Conservation (phyloP, 495 filamentous ascomycete species). For the Neurospora sp. region DNA sequence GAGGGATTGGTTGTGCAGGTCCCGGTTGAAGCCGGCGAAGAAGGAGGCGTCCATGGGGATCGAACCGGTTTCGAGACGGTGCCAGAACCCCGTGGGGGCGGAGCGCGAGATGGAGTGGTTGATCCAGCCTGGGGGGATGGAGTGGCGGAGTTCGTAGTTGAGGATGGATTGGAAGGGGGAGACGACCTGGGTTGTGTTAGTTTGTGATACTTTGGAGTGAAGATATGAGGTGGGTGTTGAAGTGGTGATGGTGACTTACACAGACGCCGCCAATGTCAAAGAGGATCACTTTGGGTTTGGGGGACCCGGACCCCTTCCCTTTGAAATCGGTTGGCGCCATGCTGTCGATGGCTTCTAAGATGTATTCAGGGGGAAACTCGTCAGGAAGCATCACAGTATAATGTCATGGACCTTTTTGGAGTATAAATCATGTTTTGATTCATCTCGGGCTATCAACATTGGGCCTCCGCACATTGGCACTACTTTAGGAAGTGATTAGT, state of each 20-base stretch:
- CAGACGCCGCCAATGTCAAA: constrained; percentile 98
- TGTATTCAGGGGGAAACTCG: constrained; percentile 12
- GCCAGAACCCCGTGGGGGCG: constrained; percentile 79
- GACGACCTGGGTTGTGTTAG: constrained; percentile 49
- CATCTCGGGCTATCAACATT: not conserved
- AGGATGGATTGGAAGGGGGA: constrained; percentile 90
- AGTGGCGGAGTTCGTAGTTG: constrained; percentile 66
- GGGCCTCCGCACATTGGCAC: not conserved
- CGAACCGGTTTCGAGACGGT: constrained; percentile 65
- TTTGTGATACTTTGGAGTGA: not conserved
- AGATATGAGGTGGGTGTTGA: not conserved
- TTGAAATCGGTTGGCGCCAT: constrained; percentile 2
- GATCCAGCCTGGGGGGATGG: constrained; percentile 79
- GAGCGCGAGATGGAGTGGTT: constrained; percentile 77
- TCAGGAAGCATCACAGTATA: constrained; percentile 8
- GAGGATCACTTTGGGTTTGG: constrained; percentile 64
- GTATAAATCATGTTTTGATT: not conserved
- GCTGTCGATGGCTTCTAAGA: constrained; percentile 20
- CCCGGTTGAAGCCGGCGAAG: constrained; percentile 64
- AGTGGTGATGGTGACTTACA: constrained; percentile 45
- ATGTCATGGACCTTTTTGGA: not conserved
- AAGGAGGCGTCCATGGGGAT: constrained; percentile 62
- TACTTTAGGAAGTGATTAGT: not conserved
- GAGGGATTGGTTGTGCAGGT: constrained; percentile 52
- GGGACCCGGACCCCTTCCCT: constrained; percentile 20